A percentile compares a stretch with the other conserved stretches of the same genome.
phyloP scores from a whole-genome alignment of 1,284 basidiomycete genomes.

The Cystobasidium pallidum region DNA sequence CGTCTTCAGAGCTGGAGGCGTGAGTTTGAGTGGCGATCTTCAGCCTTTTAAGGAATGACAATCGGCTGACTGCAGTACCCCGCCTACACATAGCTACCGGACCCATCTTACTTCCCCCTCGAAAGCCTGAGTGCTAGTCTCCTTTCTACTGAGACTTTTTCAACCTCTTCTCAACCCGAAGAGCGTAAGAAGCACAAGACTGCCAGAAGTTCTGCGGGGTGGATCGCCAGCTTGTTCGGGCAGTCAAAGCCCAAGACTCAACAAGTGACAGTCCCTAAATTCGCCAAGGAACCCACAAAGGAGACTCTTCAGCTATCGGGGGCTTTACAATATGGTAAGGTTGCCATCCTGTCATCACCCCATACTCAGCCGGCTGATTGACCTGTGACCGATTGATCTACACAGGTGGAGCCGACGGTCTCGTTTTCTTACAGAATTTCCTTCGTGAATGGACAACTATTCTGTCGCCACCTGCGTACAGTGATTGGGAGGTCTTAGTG shows the following conservation, averaged over 20 bases:
- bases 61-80: neutral
- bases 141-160: slow-evolving; percentile 58
- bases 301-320: slow-evolving; percentile 66
- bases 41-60: neutral
- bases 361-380: neutral
- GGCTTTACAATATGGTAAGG: slow-evolving; percentile 69
- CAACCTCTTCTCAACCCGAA: slow-evolving; percentile 53
- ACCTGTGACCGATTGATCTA: neutral
- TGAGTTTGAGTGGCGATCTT: slow-evolving; percentile 37
- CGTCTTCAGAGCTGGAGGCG: slow-evolving; percentile 31
- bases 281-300: slow-evolving; percentile 53
- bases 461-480: slow-evolving; percentile 71
- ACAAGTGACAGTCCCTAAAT: slow-evolving; percentile 67
- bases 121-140: slow-evolving; percentile 63
- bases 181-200: slow-evolving; percentile 31
- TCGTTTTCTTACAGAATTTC: slow-evolving; percentile 63
- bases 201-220: slow-evolving; percentile 55
- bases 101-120: slow-evolving; percentile 60
- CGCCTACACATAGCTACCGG: slow-evolving; percentile 51
- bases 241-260: slow-evolving; percentile 60
- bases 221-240: slow-evolving; percentile 71
- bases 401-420: slow-evolving; percentile 61
- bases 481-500: slow-evolving; percentile 66
- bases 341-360: neutral
- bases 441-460: slow-evolving; percentile 65